Conservation (phyloP, 768 basidiomycete genomes). For the Leccinum imitatum region DNA sequence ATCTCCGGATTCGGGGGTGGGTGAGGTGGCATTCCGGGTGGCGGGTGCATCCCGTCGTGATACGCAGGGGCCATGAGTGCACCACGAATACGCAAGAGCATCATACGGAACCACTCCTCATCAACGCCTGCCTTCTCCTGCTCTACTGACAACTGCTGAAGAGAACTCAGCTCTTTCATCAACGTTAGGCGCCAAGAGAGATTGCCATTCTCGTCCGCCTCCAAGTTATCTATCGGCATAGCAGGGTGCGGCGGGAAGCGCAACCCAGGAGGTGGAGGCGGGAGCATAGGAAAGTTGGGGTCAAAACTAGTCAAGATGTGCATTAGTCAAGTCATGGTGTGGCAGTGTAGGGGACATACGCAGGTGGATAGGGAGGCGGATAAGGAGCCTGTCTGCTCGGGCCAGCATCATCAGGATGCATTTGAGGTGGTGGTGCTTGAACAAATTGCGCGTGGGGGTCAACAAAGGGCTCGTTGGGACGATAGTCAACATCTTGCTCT, state of each 20-base stretch:
- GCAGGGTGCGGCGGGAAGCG: conserved; percentile 58
- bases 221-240: conserved; percentile 69
- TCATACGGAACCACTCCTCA: conserved; percentile 84
- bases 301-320: conserved; percentile 54
- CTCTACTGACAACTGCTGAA: conserved; percentile 74
- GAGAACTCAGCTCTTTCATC: conserved; percentile 74
- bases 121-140: conserved; percentile 82
- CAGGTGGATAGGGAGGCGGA: conserved; percentile 62
- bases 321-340: conserved; percentile 1
- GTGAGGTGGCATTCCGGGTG: conserved; percentile 37
- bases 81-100: conserved; percentile 74
- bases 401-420: conserved; percentile 60
- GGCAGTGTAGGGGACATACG: conserved; percentile 29
- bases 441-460: conserved; percentile 60
- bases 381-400: conserved; percentile 59
- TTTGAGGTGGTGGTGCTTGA: conserved; percentile 44
- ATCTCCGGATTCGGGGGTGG: conserved; percentile 36
- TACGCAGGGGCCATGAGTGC: conserved; percentile 59
- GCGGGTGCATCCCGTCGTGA: conserved; percentile 38
- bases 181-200: conserved; percentile 79
- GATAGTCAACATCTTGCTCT: conserved; percentile 67
- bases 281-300: conserved; percentile 68
- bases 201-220: conserved; percentile 76
- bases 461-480: conserved; percentile 52
- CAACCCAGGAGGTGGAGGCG: conserved; percentile 48